A percentile compares a stretch with the other conserved stretches of the same genome.
Evolutionary conservation across 352 stramenopile species (phyloP).

Genomic region (Globisporangium nodosum): DNA sequence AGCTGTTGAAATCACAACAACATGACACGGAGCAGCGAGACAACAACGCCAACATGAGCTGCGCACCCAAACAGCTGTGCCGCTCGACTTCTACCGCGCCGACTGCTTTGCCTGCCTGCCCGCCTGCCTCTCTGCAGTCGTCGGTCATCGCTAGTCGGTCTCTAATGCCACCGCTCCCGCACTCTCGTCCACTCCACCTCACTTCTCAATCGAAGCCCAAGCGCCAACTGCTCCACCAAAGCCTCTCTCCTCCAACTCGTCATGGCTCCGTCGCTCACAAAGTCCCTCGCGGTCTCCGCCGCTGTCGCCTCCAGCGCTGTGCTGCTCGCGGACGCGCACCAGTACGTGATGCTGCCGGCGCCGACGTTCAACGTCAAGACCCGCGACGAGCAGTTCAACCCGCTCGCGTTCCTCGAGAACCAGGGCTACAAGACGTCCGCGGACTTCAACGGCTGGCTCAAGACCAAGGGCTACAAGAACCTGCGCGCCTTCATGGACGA

Average conservation of each 20-base stretch:
- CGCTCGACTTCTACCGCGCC: background rate
- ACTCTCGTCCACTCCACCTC: constrained; percentile 23
- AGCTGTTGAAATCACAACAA: no score
- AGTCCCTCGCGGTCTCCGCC: constrained; percentile 15
- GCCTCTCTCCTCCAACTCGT: background rate
- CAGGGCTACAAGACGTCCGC: constrained; percentile 33
- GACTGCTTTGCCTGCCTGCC: background rate
- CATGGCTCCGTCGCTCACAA: constrained; percentile 13
- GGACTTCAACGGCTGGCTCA: constrained; percentile 23
- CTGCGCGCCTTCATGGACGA: constrained; percentile 10
- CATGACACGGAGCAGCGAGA: no score
- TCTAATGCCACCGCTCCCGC: constrained; percentile 10
- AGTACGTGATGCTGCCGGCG: constrained; percentile 29
- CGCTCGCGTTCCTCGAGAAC: constrained; percentile 40
- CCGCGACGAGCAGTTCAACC: constrained; percentile 29
- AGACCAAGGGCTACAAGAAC: constrained; percentile 6
- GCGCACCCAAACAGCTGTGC: background rate
- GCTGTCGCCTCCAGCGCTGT: constrained; percentile 20
- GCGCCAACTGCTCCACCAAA: constrained; percentile 24
- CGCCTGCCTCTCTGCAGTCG: no score
- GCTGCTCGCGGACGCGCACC: constrained; percentile 19
- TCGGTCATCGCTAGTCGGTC: no score
- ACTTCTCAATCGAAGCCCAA: constrained; percentile 15
- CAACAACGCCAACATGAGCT: no score
- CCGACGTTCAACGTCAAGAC: constrained; percentile 33